phyloP scores from a whole-genome alignment of 2,329 filamentous ascomycete genomes.

The Venturia nashicola region DNA sequence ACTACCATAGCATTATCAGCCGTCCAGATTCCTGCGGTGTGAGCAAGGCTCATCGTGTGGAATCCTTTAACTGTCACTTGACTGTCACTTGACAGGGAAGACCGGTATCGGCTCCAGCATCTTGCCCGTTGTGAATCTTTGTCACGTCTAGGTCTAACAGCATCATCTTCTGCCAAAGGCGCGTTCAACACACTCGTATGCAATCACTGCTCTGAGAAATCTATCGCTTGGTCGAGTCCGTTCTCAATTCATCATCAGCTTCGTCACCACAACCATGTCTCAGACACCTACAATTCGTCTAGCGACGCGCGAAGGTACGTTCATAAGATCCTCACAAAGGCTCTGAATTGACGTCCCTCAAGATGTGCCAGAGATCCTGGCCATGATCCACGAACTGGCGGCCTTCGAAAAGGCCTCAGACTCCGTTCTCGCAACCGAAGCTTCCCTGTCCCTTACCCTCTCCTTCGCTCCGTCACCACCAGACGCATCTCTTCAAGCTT shows the following conservation, averaged over 20 bases:
- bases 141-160: not conserved
- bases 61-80: not conserved
- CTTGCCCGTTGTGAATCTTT: not conserved
- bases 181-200: not conserved
- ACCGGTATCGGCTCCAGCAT: not conserved
- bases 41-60: too few species aligned
- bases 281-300: conserved; percentile 37
- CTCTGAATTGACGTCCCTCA: not conserved
- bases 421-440: conserved; percentile 65
- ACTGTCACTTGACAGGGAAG: not conserved
- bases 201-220: not conserved
- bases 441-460: conserved; percentile 60
- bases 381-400: conserved; percentile 73
- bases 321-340: not conserved
- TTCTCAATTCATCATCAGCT: not conserved
- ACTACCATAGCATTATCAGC: not conserved
- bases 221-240: too few species aligned
- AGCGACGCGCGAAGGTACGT: conserved; percentile 38
- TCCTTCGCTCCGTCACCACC: conserved; percentile 49
- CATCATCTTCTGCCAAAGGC: not conserved
- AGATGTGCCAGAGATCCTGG: conserved; percentile 76
- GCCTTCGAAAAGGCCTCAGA: conserved; percentile 71
- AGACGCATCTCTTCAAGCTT: not conserved
- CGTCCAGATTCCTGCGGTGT: too few species aligned
- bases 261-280: conserved; percentile 14